A percentile compares a stretch with the other conserved stretches of the same genome.
Conservation (phyloP, 257 asterid genomes). For the Nicotiana tabacum region DNA sequence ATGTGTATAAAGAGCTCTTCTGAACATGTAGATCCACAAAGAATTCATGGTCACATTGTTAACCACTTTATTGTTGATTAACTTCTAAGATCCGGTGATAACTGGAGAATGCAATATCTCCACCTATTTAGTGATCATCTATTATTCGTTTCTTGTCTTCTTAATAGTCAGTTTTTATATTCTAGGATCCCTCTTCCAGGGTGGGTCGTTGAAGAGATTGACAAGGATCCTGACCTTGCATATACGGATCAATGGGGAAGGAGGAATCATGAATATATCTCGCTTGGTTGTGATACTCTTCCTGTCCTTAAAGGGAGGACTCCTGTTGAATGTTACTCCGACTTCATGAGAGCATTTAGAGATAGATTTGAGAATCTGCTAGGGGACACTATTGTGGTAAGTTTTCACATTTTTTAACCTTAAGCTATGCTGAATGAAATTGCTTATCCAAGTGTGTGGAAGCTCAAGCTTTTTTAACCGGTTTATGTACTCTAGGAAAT, state of each 20-base stretch:
- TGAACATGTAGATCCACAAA: not conserved
- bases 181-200: constrained; percentile 85
- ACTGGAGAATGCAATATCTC: not conserved
- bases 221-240: constrained; percentile 84
- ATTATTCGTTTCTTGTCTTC: not conserved
- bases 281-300: constrained; percentile 85
- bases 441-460: not conserved
- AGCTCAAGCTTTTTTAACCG: not conserved
- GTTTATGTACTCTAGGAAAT: constrained; percentile 50
- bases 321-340: constrained; percentile 84
- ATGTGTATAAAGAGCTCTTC: not conserved
- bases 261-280: constrained; percentile 77
- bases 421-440: not conserved
- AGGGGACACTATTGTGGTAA: constrained; percentile 81
- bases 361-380: constrained; percentile 64
- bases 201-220: constrained; percentile 83
- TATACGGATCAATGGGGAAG: constrained; percentile 97
- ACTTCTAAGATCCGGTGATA: too few relatives aligned
- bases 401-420: not conserved
- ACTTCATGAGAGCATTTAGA: constrained; percentile 81
- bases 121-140: too few relatives aligned
- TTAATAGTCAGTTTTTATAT: not conserved
- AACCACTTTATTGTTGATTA: too few relatives aligned
- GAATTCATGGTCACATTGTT: not conserved
- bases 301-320: constrained; percentile 89